Evolutionary conservation across 1,139 yeast genomes (phyloP).

Genomic region (Yamadazyma atmosphaerica): DNA sequence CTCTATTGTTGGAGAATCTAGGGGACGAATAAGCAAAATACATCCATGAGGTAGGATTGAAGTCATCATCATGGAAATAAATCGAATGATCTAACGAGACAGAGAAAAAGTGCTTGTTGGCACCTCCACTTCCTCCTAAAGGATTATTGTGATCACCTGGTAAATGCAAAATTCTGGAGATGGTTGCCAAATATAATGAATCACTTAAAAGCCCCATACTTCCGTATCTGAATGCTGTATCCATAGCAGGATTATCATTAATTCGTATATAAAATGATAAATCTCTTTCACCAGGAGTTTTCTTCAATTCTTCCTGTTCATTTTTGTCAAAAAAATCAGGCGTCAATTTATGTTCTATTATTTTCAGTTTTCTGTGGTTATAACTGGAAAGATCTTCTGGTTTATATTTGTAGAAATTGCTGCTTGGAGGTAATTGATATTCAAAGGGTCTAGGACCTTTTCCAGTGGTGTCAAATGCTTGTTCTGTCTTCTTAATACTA

Average conservation of each 20-base stretch:
- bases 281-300: conserved; percentile 31
- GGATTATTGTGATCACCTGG: conserved; percentile 19
- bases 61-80: conserved; percentile 43
- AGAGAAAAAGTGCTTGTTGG: conserved; percentile 29
- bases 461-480: conserved; percentile 15
- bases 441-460: conserved; percentile 31
- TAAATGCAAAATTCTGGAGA: conserved; percentile 30
- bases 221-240: conserved; percentile 13
- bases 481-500: conserved; percentile 17
- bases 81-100: conserved; percentile 46
- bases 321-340: conserved; percentile 25
- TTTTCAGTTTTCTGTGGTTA: conserved; percentile 19
- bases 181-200: conserved; percentile 33
- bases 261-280: conserved; percentile 33
- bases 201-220: conserved; percentile 33
- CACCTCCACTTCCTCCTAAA: conserved; percentile 20
- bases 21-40: conserved; percentile 36
- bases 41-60: conserved; percentile 43
- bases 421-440: conserved; percentile 31
- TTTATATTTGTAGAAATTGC: conserved; percentile 26
- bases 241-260: conserved; percentile 20
- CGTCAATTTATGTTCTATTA: conserved; percentile 28
- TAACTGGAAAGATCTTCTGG: conserved; percentile 19
- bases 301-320: conserved; percentile 19
- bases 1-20: conserved; percentile 41